A percentile compares a stretch with the other conserved stretches of the same genome.
Evolutionary conservation across 495 filamentous ascomycete genomes (phyloP).

Genomic region (Aspergillus nanangensis): DNA sequence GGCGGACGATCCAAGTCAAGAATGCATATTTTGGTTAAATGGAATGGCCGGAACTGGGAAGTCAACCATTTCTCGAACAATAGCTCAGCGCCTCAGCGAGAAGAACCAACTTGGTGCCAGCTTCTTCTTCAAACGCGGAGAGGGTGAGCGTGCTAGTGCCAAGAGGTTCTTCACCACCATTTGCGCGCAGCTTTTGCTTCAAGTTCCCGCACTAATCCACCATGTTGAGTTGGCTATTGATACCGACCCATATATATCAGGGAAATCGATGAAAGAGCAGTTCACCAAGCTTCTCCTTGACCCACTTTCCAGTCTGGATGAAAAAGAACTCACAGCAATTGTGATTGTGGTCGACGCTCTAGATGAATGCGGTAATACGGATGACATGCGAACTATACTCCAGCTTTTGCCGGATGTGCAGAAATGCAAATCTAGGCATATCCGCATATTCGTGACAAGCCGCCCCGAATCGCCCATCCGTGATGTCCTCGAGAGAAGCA

Average conservation of each 20-base stretch:
- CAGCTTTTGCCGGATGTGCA: slow-evolving; percentile 24
- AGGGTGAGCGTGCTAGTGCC: not conserved
- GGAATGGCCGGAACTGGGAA: slow-evolving; percentile 39
- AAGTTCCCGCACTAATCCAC: not conserved
- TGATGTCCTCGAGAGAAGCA: slow-evolving; percentile 14
- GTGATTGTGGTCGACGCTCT: slow-evolving; percentile 43
- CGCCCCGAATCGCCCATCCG: slow-evolving; percentile 45
- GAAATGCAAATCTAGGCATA: slow-evolving; percentile 4
- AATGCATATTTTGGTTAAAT: slow-evolving; percentile 37
- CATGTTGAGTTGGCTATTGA: not conserved
- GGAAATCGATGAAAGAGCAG: not conserved
- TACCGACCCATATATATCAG: not conserved
- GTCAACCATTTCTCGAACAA: slow-evolving; percentile 33
- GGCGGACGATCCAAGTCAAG: not conserved
- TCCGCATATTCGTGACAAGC: slow-evolving; percentile 32
- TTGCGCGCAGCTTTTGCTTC: not conserved
- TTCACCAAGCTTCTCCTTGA: not conserved
- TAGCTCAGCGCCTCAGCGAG: slow-evolving; percentile 15
- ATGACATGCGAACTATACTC: slow-evolving; percentile 37
- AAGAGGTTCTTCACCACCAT: not conserved
- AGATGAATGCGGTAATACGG: slow-evolving; percentile 47
- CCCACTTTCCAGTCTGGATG: not conserved
- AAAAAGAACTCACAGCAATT: not conserved
- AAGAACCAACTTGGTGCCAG: slow-evolving; percentile 8
- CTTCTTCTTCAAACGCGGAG: slow-evolving; percentile 36